phyloP scores from a whole-genome alignment of 1,284 basidiomycete species.

The Earliella scabrosa region DNA sequence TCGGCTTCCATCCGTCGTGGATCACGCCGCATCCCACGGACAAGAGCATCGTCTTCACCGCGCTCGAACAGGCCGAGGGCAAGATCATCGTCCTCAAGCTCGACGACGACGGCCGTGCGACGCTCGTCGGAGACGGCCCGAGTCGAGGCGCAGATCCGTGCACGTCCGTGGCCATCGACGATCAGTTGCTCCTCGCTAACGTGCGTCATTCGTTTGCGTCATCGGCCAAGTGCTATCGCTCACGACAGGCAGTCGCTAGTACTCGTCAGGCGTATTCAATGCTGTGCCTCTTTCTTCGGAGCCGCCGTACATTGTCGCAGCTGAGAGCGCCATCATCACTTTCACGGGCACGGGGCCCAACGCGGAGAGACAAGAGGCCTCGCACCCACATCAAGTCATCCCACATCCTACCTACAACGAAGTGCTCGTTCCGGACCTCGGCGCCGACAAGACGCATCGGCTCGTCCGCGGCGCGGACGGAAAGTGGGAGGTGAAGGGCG shows the following conservation, averaged over 20 bases:
- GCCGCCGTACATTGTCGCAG: conserved; percentile 45
- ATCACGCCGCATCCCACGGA: conserved; percentile 61
- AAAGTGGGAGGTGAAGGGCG: conserved; percentile 49
- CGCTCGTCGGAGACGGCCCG: conserved; percentile 46
- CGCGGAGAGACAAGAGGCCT: conserved; percentile 58
- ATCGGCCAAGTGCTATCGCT: not conserved
- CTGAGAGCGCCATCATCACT: conserved; percentile 1
- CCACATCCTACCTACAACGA: conserved; percentile 50
- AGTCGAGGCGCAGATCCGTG: conserved; percentile 69
- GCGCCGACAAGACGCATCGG: conserved; percentile 66
- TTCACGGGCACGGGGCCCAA: conserved; percentile 61
- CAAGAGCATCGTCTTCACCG: conserved; percentile 52
- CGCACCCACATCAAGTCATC: conserved; percentile 74
- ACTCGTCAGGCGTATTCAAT: conserved; percentile 59
- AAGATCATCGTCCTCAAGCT: conserved; percentile 58
- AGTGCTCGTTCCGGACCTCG: conserved; percentile 73
- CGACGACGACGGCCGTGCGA: conserved; percentile 45
- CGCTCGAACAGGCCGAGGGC: conserved; percentile 64
- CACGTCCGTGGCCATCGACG: conserved; percentile 50
- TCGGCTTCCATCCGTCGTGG: conserved; percentile 75
- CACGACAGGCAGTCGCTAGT: conserved; percentile 43
- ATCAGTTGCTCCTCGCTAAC: conserved; percentile 66
- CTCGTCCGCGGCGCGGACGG: conserved; percentile 47
- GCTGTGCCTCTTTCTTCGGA: conserved; percentile 52
- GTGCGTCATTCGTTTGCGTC: conserved; percentile 47